Conservation (phyloP, 331 rosid genomes). For the Saraca asoca region DNA sequence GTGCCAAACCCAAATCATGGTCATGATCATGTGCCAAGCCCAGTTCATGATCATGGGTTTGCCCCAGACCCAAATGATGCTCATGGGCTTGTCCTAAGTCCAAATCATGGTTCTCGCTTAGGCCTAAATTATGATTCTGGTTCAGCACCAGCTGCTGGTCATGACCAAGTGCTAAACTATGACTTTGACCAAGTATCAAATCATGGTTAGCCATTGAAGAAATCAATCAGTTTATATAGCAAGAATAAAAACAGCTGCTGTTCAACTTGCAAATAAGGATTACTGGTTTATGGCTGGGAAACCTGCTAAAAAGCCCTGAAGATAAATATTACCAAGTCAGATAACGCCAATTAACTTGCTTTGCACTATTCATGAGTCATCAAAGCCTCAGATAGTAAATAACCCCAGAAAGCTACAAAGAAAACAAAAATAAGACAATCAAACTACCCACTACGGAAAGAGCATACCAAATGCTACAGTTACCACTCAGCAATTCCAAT, state of each 20-base stretch:
- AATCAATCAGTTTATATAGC: conserved; percentile 28
- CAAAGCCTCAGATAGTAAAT: too few relatives aligned
- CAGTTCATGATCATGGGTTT: conserved; percentile 56
- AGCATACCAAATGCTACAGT: conserved; percentile 27
- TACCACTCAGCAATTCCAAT: neutral
- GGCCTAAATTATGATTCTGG: conserved; percentile 60
- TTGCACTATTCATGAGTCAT: too few relatives aligned
- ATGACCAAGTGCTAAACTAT: conserved; percentile 60
- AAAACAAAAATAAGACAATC: neutral
- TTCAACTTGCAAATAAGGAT: conserved; percentile 3
- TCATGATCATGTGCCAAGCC: conserved; percentile 61
- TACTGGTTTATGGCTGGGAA: neutral
- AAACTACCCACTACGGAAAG: neutral
- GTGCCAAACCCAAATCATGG: conserved; percentile 63
- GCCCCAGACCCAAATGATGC: conserved; percentile 53
- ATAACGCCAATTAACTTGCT: neutral
- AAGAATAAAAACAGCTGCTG: conserved; percentile 21
- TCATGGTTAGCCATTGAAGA: conserved; percentile 70
- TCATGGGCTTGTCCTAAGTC: conserved; percentile 57
- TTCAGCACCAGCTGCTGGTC: conserved; percentile 63
- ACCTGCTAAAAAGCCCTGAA: conserved; percentile 33
- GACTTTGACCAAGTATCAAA: conserved; percentile 67
- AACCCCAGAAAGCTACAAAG: neutral
- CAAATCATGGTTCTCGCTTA: conserved; percentile 62
- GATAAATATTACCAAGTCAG: conserved; percentile 7